Evolutionary conservation across 2,329 filamentous ascomycete genomes (phyloP), one percentile per base, ranked within the genome.

Genomic region (Albifimbria verrucaria): DNA sequence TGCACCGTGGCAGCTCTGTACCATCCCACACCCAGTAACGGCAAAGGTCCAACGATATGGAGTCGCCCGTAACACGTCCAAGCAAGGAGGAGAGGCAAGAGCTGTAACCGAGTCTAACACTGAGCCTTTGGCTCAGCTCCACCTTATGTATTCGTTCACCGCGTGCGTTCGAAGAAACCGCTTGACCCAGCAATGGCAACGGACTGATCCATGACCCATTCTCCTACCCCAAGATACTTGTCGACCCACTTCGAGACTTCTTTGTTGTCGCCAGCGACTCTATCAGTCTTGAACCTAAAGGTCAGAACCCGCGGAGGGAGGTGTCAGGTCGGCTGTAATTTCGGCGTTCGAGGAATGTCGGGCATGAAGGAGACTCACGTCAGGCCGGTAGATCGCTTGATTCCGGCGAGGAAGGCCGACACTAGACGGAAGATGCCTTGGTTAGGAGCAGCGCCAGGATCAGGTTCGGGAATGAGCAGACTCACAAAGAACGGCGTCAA

Each of bases 141-240:
- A 12, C 5, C 36, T n/a, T 17, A 15, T 15, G 5, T n/a, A 22
- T 12, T 10, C 10, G 22, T 43, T 78, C 77, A 95, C 77, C 92
- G 84, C 72, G 85, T 92, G 67, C 94, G 84, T 77, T 97, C 92
- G 70, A 99, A 99, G 75, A 86, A 99, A 55, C 87, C 83, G 68
- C 90, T 95, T 48, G 89, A 87, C 42, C 91, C 89, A 69, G 96
- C 90, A 53, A 97, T 83, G 41, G 92, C 92, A 26, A 97, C 91
- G 25, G 92, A 95, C 77, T 95, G 89, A 72, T 99, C 94, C 92
- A 99, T 96, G 59, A 97, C 89, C 85, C 92, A 96, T 77, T 99
- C 94, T 63, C 94, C 94, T 18, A 97, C 87, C 57, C 91, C 91
- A 43, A 97, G 85, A 72, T 97, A 97, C 70, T 88, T 93, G 67